Conservation (phyloP, 148 eudicot genomes). For the Nyssa sinensis region DNA sequence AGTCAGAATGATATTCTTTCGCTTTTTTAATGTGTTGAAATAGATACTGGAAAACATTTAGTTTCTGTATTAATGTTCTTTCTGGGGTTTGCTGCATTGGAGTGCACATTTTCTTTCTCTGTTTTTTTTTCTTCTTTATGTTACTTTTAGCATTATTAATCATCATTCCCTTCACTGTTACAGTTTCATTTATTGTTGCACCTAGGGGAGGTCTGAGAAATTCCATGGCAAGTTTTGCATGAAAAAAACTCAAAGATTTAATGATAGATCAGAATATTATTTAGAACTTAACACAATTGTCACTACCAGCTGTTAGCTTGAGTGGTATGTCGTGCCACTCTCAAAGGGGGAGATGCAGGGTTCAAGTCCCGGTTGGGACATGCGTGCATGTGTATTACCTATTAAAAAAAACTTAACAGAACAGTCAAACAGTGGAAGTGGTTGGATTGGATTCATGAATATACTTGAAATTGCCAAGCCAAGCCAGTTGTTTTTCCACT, state of each 20-base stretch:
- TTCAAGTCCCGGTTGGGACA: too few species aligned
- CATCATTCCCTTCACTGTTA: neutral
- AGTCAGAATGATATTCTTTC: neutral
- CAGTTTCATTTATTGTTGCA: neutral
- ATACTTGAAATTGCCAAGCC: neutral
- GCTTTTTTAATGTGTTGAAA: neutral
- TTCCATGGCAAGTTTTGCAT: neutral
- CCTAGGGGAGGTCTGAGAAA: neutral
- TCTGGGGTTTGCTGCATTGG: neutral
- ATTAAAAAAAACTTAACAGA: too few species aligned
- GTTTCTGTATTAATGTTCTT: neutral
- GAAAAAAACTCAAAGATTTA: neutral
- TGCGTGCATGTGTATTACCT: too few species aligned
- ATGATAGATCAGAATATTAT: neutral
- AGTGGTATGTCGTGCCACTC: too few species aligned
- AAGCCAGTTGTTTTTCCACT: neutral
- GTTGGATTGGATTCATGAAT: neutral
- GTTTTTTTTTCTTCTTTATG: neutral
- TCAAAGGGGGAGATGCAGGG: too few species aligned
- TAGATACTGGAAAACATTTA: slow-evolving; percentile 3
- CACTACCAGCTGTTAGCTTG: too few species aligned
- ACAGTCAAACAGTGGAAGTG: neutral
- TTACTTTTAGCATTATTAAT: neutral
- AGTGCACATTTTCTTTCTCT: neutral
- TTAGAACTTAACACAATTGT: neutral